Base-by-base conservation (phyloP, 768 basidiomycete species). In the Mycena rebaudengoi region DNA sequence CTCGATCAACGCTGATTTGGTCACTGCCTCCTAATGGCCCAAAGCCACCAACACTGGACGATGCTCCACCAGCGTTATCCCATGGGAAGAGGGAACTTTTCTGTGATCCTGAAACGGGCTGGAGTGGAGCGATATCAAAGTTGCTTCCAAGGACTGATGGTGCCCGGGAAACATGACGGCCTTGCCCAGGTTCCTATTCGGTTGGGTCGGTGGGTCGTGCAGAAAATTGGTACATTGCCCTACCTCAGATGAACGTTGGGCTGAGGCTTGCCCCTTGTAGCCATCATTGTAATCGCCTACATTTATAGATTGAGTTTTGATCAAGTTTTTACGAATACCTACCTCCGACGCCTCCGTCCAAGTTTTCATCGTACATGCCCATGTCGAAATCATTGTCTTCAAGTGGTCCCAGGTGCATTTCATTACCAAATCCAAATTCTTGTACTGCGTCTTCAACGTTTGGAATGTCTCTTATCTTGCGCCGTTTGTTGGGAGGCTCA, bases 111-210 rank as follows among this genome's bases (percentile, higher is more conserved):
- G 79, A 78, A 40, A 76, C 73, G 30, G 74, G 74, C 39, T 80
- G 78, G 28, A 78, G 72, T 11, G 74, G 67, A 33, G 74, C 80
- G 6, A 82, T 62, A 44, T 84, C 83, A 50, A 85, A 75, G 60
- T 86, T 76, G 49, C 81, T 84, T 35, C 83, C 85, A 25, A 85
- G 62, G 10, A 81, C 69, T 40, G 86, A 88, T 14, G 81, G 81
- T 13, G 86, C 83, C 20, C 85, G 83, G 44, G 92, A 91, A 32
- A 78, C 79, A n/a, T 81, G 86, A 66, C 93, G 91, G n/a, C 83
- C 91, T 88, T 92, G 91, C 29, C 91, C 93, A 46, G 92, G 92
- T 78, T 94, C 92, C 93, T 93, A 69, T 32, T 25, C 28, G 11
- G 30, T 32, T 25, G 25, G 11, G 30, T 37, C 18, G 26, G 50